Base-by-base conservation (phyloP, 371 early-diverging fungal genomes). In the Globomyces sp. region DNA sequence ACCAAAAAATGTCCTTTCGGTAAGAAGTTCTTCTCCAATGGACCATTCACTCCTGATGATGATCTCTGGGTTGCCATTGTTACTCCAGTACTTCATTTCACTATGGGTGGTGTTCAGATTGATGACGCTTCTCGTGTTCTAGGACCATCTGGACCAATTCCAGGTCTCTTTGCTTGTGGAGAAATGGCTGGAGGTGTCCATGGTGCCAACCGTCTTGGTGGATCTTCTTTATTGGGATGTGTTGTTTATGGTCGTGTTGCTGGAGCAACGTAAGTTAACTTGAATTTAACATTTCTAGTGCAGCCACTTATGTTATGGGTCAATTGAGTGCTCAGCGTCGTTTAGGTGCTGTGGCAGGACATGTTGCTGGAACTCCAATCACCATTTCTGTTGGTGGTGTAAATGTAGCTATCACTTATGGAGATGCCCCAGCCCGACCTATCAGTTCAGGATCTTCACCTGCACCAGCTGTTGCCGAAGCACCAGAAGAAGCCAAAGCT, bases 151-250 rank as follows among this genome's bases (percentile, higher is more conserved):
- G 65, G 80, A n/a, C 77, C 85, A 42, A 87, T 92, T 43, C 84
- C 87, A n/a, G 96, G 98, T 71, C 82, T 96, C 61, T 92, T 89
- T 69, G 98, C 92, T 43, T 62, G 66, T 66, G 78, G 77, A 67
- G 78, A 81, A 69, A 71, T 74, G 57, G 81, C 79, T 60, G 81
- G 78, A 40, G 49, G 82, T 55, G 98, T 98, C 41, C 98, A 98
- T 81, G 98, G 98, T 64, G 95, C 94, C 66, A 96, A 96, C 86
- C 92, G 98, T 71, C 85, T 98, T n/a, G 98, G 95, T 65, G 98
- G 96, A 70, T 94, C 93, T 80, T 96, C 96, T n/a, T 84, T 98
- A 47, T 83, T 96, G 58, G 96, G 93, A 59, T 97, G 98, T 74
- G 96, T 94, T 34, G 98, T 97, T 60, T 97, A 89, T 84, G 98